Evolutionary conservation across 495 filamentous ascomycete species (phyloP).

Genomic region (Aspergillus leporis): DNA sequence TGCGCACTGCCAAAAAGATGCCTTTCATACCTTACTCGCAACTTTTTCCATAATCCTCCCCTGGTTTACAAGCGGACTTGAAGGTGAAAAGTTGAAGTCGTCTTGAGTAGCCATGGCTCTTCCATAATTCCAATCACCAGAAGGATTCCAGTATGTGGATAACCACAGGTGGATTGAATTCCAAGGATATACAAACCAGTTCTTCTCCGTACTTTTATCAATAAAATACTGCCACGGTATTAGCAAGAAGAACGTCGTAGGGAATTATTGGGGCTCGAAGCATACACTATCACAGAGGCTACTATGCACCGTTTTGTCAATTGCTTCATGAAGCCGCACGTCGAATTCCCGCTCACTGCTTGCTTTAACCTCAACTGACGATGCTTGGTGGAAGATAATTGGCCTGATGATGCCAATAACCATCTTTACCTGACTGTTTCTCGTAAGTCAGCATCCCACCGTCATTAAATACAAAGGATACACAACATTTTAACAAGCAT

Average conservation of each 20-base stretch:
- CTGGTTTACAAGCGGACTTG: too few species aligned
- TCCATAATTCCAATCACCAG: neutral
- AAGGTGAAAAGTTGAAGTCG: too few species aligned
- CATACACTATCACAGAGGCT: slow-evolving; percentile 15
- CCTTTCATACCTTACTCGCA: too few species aligned
- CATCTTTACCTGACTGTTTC: slow-evolving; percentile 12
- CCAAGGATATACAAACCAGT: slow-evolving; percentile 22
- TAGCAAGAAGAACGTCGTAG: neutral
- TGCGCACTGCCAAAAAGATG: too few species aligned
- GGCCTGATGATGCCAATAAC: slow-evolving; percentile 12
- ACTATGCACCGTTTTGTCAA: slow-evolving; percentile 15
- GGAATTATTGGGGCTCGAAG: neutral
- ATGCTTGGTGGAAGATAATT: neutral
- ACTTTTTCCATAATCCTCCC: too few species aligned
- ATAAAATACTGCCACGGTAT: slow-evolving; percentile 14
- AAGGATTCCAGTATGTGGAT: slow-evolving; percentile 3
- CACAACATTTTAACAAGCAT: slow-evolving; percentile 8
- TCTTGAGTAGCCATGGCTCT: too few species aligned
- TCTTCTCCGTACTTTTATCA: slow-evolving; percentile 14
- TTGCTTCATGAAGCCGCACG: slow-evolving; percentile 8
- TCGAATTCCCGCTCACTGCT: slow-evolving; percentile 11
- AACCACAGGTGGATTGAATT: slow-evolving; percentile 18
- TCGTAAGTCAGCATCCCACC: neutral
- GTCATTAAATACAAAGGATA: neutral
- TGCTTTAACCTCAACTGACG: slow-evolving; percentile 9